Evolutionary conservation across 805 yeast species (phyloP).

Genomic region (Candida suzukii): DNA sequence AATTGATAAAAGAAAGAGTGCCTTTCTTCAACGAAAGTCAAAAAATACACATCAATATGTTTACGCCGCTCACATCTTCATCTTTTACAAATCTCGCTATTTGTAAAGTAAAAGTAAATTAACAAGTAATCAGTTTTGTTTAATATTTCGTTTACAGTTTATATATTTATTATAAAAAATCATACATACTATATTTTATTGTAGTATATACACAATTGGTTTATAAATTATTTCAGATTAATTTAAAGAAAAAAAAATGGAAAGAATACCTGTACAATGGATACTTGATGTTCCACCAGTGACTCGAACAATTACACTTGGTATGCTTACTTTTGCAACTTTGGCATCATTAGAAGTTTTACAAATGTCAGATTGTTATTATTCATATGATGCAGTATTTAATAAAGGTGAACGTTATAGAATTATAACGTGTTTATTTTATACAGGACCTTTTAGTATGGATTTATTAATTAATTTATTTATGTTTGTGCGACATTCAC

Average conservation of each 20-base stretch:
- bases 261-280: constrained; percentile 32
- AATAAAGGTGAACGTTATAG: constrained; percentile 30
- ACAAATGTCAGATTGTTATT: constrained; percentile 24
- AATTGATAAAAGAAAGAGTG: too few relatives aligned
- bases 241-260: constrained; percentile 20
- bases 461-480: constrained; percentile 27
- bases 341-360: constrained; percentile 27
- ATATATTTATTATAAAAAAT: too few relatives aligned
- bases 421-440: constrained; percentile 29
- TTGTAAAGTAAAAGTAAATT: too few relatives aligned
- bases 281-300: constrained; percentile 38
- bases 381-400: constrained; percentile 31
- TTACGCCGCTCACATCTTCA: too few relatives aligned
- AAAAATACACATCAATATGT: too few relatives aligned
- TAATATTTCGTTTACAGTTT: too few relatives aligned
- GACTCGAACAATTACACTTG: constrained; percentile 30
- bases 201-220: too few relatives aligned
- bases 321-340: constrained; percentile 25
- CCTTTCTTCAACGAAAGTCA: too few relatives aligned
- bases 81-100: too few relatives aligned
- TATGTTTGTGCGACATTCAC: constrained; percentile 30
- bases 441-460: constrained; percentile 32
- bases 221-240: too few relatives aligned
- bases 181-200: too few relatives aligned
- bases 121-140: too few relatives aligned